Conservation (phyloP, 495 filamentous ascomycete genomes). For the Annulohypoxylon moriforme region DNA sequence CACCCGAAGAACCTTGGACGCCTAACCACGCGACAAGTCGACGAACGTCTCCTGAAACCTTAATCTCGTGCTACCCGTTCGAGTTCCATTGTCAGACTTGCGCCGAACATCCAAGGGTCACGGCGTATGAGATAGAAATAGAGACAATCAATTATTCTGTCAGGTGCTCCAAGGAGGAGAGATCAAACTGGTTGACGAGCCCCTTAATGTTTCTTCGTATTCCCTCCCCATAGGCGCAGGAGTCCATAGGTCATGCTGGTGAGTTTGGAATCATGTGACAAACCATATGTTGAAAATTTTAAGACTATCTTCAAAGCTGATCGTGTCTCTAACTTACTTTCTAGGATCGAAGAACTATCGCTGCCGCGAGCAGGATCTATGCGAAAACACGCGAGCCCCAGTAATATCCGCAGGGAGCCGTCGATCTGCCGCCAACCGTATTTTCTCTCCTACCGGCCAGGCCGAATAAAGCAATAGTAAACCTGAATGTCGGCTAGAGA, state of each 20-base stretch:
- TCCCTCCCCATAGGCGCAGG: neutral
- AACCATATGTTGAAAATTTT: neutral
- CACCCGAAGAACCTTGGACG: constrained; percentile 9
- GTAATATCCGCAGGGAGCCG: constrained; percentile 16
- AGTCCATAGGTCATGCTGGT: neutral
- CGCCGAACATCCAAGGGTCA: neutral
- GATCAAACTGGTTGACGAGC: neutral
- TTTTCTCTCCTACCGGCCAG: neutral
- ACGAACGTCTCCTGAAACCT: constrained; percentile 26
- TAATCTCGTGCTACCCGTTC: constrained; percentile 22
- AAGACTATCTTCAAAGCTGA: neutral
- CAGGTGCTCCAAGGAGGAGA: neutral
- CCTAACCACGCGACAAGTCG: constrained; percentile 21
- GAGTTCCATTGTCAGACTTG: constrained; percentile 9
- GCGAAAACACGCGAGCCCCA: neutral
- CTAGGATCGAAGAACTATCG: neutral
- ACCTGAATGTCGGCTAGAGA: neutral
- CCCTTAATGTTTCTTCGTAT: neutral
- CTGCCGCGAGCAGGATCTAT: neutral
- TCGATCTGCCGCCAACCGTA: constrained; percentile 7
- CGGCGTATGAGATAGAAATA: neutral
- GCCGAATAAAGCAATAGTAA: constrained; percentile 1
- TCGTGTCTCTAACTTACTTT: neutral
- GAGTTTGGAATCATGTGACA: neutral
- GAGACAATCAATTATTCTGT: neutral